These are phyloP conservation scores for Vairimorpha apis DNA, from an alignment of 371 early-diverging fungal species.

Conservation along the genomic window DNA sequence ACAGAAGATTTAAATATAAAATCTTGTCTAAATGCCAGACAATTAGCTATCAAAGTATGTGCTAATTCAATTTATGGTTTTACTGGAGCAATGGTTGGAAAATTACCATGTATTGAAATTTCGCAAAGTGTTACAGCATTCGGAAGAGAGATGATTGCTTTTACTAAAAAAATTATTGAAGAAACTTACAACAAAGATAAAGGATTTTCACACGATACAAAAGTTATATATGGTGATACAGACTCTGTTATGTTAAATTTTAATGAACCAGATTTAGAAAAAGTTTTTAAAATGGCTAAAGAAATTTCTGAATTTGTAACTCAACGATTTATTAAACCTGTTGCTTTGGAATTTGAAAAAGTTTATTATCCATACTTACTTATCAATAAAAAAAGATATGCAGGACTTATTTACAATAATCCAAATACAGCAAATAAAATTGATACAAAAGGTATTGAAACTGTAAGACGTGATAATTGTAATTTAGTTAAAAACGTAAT, in stretches of 20 bases:
- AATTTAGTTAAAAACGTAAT: slow-evolving; percentile 83
- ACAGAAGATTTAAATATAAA: slow-evolving; percentile 76
- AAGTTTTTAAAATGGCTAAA: slow-evolving; percentile 55
- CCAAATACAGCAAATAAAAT: slow-evolving; percentile 82
- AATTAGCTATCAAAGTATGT: slow-evolving; percentile 90
- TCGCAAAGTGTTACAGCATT: slow-evolving; percentile 94
- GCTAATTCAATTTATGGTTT: slow-evolving; percentile 99
- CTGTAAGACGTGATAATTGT: slow-evolving; percentile 96
- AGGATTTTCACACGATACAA: slow-evolving; percentile 77
- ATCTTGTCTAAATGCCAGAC: slow-evolving; percentile 88
- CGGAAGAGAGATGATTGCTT: slow-evolving; percentile 93
- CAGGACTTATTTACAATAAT: slow-evolving; percentile 74
- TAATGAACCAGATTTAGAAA: slow-evolving; percentile 66
- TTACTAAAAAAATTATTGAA: slow-evolving; percentile 81
- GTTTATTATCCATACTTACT: slow-evolving; percentile 93
- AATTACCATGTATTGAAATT: slow-evolving; percentile 90
- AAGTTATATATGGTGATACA: slow-evolving; percentile 97
- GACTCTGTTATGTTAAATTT: slow-evolving; percentile 99
- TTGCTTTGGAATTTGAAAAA: slow-evolving; percentile 97
- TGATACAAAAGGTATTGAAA: slow-evolving; percentile 98
- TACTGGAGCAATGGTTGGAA: slow-evolving; percentile 91
- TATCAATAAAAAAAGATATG: slow-evolving; percentile 98
- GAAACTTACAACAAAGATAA: slow-evolving; percentile 71
- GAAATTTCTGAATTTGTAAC: slow-evolving; percentile 73
- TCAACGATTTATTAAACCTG: slow-evolving; percentile 76